Evolutionary conservation across 441 rosid genomes (phyloP), one percentile per base, ranked within the genome.

Genomic region (Adansonia rubrostipa): DNA sequence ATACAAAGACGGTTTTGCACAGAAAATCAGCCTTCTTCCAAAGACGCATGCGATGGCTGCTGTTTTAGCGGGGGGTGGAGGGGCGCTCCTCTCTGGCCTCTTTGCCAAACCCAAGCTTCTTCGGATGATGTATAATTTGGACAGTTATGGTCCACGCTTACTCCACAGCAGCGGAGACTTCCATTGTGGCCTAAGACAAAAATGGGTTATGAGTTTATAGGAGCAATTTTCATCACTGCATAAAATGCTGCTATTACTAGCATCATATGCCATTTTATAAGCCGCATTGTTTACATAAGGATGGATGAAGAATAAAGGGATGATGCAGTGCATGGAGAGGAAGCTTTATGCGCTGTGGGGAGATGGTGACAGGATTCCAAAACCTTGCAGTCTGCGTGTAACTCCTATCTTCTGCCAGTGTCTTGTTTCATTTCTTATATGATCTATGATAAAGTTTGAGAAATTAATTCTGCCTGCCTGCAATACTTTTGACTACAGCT

Each of bases 301-400:
- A 86, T 85, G 89, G 48, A 70, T 4, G 88, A 87, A 9, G 89
- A 89, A 3, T 87, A 85, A 0, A 89, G 91, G 8, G 91, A 88
- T 15, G 85, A 85, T 57, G 91, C 91, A 0, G 85, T 85, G 54
- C 92, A 90, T 3, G 89, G 91, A 1, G 87, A 89, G 78, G 93
- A 88, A 75, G 93, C 89, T 9, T 87, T 28, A 84, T 73, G 90
- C 89, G 0, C 72, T 85, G 14, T 88, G 91, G 86, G 92, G 87
- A 9, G 88, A 86, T 56, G 87, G 87, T 4, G 91, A 89, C 74
- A 76, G 76, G 17, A 68, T 83, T 83, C 85, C 83, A 0, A 77
- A 67, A 47, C 50, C 79, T 40, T 76, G 13, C 6, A 78, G 70
- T 0, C 78, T 84, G 9, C 75, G 14, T 6, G 77, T 74, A 6